Evolutionary conservation across 1,284 basidiomycete genomes (phyloP), one percentile per base, ranked within the genome.

Genomic region (Vanrija sp.): DNA sequence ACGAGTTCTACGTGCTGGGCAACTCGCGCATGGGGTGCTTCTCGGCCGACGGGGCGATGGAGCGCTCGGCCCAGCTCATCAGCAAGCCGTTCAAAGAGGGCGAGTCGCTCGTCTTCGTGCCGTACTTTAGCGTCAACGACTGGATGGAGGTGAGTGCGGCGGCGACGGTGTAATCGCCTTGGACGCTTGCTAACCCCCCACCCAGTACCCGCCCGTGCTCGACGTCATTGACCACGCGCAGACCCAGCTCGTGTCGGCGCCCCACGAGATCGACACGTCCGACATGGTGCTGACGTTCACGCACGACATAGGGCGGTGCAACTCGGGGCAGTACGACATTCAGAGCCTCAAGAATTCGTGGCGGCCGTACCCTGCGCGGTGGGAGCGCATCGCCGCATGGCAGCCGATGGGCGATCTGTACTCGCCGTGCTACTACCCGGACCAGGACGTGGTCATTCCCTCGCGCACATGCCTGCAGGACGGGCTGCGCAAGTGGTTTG

Each of bases 251-350:
- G 51, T 57, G 1, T 51, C 64, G 23, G 57, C 67, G 25, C 57
- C 59, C 1, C 66, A 62, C n/a, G 5, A 49, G 6, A 45, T 65
- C 34, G 64, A 67, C 45, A 43, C 50, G 9, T 57, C 62, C 14
- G 55, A 59, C 19, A 58, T 73, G 38, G 65, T 74, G 40, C 55
- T 74, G 16, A 72, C 73, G 7, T 74, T 75, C 56, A 71, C 72
- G 6, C 67, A 70, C 53, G 74, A 76, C 56, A 75, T 66, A 62
- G 74, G 74, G 1, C 48, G 52, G 9, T 66, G 66, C 47, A 55
- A 55, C 29, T 52, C 47, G 2, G 52, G 62, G n/a, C 38, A 55
- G 15, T 59, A 48, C 19, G 44, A 60, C 42, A 34, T 57, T 8
- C 61, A 48, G 19, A 48, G 58, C 44, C 43, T 67, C 18, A 64